Conservation (phyloP, 768 basidiomycete genomes). For the Leucosporidium scottii region DNA sequence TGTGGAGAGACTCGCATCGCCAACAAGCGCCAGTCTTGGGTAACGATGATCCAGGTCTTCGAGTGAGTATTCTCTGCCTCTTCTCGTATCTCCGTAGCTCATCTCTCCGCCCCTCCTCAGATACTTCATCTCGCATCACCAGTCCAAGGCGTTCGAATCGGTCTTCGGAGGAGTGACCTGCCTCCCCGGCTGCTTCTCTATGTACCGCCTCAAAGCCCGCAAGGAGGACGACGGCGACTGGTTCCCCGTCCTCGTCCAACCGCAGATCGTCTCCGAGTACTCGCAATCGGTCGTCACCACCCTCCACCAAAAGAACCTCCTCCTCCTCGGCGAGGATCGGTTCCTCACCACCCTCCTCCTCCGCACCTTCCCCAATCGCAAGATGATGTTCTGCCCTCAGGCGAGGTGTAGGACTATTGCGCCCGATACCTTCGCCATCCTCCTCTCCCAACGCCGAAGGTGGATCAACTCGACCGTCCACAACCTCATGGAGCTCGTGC, state of each 20-base stretch:
- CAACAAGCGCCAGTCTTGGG: constrained; percentile 97
- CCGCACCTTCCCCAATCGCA: constrained; percentile 93
- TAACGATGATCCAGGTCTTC: constrained; percentile 95
- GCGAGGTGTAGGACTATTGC: constrained; percentile 91
- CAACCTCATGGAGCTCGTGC: constrained; percentile 97
- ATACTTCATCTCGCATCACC: constrained; percentile 98
- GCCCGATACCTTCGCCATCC: constrained; percentile 85
- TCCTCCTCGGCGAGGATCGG: constrained; percentile 95
- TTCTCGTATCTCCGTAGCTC: background rate
- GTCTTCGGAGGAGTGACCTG: constrained; percentile 99
- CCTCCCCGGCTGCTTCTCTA: constrained; percentile 98
- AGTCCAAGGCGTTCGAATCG: constrained; percentile 96
- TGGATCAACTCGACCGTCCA: constrained; percentile 99
- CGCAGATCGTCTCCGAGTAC: constrained; percentile 95
- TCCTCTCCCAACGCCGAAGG: constrained; percentile 91
- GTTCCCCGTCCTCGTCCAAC: constrained; percentile 93
- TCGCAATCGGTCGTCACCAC: constrained; percentile 89
- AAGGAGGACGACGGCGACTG: constrained; percentile 84
- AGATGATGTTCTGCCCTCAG: constrained; percentile 99
- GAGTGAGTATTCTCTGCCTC: constrained; percentile 45
- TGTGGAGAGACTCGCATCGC: constrained; percentile 98
- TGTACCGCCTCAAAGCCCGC: constrained; percentile 95
- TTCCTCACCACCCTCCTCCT: constrained; percentile 95
- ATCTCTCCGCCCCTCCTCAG: background rate
- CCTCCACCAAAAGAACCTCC: constrained; percentile 93